phyloP scores from a whole-genome alignment of 2,329 filamentous ascomycete species.

The Magnaporthiopsis rhizophila region DNA sequence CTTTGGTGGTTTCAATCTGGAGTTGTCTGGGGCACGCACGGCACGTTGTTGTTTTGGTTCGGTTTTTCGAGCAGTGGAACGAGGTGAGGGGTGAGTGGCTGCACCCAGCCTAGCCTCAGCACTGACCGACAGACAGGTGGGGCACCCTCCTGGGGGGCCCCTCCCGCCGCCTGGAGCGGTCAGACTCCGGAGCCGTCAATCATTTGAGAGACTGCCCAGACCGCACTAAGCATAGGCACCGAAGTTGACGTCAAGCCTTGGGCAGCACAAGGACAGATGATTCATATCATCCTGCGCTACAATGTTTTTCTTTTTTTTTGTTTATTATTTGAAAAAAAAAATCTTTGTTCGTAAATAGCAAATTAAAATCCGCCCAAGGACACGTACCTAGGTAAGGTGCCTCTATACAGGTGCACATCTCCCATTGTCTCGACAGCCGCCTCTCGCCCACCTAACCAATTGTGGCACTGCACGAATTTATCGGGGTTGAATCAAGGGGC shows the following conservation, averaged over 20 bases:
- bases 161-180: neutral
- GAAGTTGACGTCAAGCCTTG: neutral
- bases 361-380: too few relatives aligned
- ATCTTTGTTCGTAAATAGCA: too few relatives aligned
- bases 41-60: neutral
- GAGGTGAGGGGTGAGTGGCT: neutral
- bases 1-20: neutral
- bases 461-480: neutral
- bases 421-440: too few relatives aligned
- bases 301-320: neutral
- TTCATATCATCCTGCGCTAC: neutral
- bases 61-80: neutral
- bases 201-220: neutral
- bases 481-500: neutral
- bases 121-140: neutral
- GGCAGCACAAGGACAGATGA: neutral
- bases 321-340: too few relatives aligned
- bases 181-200: neutral
- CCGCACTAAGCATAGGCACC: neutral
- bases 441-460: neutral
- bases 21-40: neutral
- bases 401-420: neutral
- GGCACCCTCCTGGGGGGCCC: neutral
- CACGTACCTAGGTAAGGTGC: too few relatives aligned
- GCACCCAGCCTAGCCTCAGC: neutral